Percentiles rank a stretch among this genome's conserved stretches.
Evolutionary conservation across 176 grass and related monocot species (phyloP).

Genomic region (Triticum monococcum): DNA sequence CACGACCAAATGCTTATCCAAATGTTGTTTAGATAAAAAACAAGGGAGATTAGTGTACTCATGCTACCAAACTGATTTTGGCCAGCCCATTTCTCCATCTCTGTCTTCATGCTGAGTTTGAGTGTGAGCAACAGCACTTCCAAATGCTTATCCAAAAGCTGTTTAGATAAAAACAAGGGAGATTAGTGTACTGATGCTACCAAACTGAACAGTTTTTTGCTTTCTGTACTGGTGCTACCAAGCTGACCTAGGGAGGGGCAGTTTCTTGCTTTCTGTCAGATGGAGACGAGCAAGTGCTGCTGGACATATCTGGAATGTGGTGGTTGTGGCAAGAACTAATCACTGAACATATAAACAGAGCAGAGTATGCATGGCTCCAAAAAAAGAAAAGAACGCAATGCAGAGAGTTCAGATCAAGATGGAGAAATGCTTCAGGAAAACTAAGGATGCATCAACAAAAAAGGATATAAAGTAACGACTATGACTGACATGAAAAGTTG

Average conservation of each 20-base stretch:
- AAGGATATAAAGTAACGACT: background rate
- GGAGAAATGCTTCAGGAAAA: background rate
- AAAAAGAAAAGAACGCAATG: background rate
- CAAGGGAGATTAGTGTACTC: no score
- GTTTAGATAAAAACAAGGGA: background rate
- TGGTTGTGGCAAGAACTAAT: background rate
- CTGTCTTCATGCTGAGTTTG: no score
- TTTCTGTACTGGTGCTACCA: background rate
- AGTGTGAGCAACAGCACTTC: no score
- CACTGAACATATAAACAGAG: background rate
- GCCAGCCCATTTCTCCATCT: no score
- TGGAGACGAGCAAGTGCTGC: background rate
- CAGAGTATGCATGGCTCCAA: background rate
- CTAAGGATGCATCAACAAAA: background rate
- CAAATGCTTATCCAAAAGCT: background rate
- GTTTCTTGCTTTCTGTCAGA: background rate
- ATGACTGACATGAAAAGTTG: background rate
- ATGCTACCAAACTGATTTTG: no score
- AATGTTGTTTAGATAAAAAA: no score
- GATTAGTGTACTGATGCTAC: background rate
- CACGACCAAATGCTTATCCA: background rate
- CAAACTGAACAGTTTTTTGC: background rate
- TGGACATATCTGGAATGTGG: background rate
- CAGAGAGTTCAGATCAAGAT: background rate
- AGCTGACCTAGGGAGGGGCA: background rate